Percentiles rank a stretch among this genome's conserved stretches.
Evolutionary conservation across 2,329 filamentous ascomycete genomes (phyloP).

Genomic region (Hypoxylon sp.): DNA sequence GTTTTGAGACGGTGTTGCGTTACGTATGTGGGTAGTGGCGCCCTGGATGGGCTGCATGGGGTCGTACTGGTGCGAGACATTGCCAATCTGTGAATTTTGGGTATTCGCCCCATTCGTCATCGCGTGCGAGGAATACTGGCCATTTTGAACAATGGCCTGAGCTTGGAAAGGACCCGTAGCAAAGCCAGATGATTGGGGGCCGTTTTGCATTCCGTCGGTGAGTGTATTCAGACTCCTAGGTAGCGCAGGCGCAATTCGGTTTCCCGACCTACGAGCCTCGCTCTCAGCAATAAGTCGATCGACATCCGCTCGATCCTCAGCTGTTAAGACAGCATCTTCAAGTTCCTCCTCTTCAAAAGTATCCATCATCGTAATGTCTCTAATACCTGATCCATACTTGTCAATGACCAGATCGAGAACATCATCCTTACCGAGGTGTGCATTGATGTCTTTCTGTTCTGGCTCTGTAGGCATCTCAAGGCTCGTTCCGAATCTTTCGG

Average conservation of each 20-base stretch:
- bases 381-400: constrained; percentile 60
- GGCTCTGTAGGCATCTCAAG: constrained; percentile 72
- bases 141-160: background rate
- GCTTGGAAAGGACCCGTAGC: background rate
- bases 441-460: constrained; percentile 65
- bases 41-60: constrained; percentile 24
- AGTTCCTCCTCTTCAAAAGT: constrained; percentile 80
- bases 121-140: background rate
- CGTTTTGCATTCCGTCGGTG: background rate
- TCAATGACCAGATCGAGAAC: constrained; percentile 68
- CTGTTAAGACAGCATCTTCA: constrained; percentile 68
- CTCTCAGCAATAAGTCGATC: constrained; percentile 57
- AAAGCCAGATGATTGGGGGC: background rate
- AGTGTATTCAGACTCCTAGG: background rate
- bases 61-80: background rate
- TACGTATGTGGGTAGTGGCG: constrained; percentile 33
- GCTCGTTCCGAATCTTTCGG: constrained; percentile 70
- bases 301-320: constrained; percentile 72
- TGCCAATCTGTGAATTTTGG: background rate
- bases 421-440: constrained; percentile 73
- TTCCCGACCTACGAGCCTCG: constrained; percentile 44
- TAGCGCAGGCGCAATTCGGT: constrained; percentile 1
- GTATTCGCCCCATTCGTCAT: background rate
- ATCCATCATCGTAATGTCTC: constrained; percentile 76
- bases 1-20: background rate